Base-by-base conservation (phyloP, 2,329 filamentous ascomycete genomes). In the Fusarium haematococcum region DNA sequence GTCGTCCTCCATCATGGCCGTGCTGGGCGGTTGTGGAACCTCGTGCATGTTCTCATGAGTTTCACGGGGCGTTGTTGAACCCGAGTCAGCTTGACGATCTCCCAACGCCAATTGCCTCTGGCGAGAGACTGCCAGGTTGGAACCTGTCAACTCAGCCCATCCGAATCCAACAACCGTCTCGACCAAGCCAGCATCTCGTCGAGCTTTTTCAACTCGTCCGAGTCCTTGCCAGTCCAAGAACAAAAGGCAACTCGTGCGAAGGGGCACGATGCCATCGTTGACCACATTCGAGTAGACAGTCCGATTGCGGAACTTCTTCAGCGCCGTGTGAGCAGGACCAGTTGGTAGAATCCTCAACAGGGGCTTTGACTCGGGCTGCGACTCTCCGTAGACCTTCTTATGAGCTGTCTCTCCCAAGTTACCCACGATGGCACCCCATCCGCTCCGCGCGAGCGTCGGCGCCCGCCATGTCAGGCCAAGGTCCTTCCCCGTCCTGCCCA, bases 281-380 rank as follows among this genome's bases (percentile, higher is more conserved):
- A 98, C 96, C 14, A 98, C 95, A 79, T 98, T 98, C 2, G 95
- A 98, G 81, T 98, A 98, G 2, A 98, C 88, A 0, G 97, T 98
- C 18, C 96, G 89, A 81, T 97, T 97, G 25, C 94, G 88, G 82
- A 98, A 98, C 83, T 94, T 95, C 80, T 93, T 92, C 45, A 98
- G 84, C 1, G 95, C 96, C 64, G 91, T 90, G 81, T 98, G 95
- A 8, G 96, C 97, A 18, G 96, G 95, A 0, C 96, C 96, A 9
- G 94, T 97, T 0, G 97, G 96, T 27, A 98, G 84, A 72, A 98
- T 97, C 23, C 96, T 90, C 23, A 98, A 85, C 41, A 98, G 85
- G 4, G 96, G 96, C 81, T 98, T 98, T 1, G 95, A 93, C 67
- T 95, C 93, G 2, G 95, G 93, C 75, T 96, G 78, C 5, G 78